These are phyloP conservation scores for Oryza glaberrima DNA, from an alignment of 176 grass and related monocot species.

Conservation along the genomic window DNA sequence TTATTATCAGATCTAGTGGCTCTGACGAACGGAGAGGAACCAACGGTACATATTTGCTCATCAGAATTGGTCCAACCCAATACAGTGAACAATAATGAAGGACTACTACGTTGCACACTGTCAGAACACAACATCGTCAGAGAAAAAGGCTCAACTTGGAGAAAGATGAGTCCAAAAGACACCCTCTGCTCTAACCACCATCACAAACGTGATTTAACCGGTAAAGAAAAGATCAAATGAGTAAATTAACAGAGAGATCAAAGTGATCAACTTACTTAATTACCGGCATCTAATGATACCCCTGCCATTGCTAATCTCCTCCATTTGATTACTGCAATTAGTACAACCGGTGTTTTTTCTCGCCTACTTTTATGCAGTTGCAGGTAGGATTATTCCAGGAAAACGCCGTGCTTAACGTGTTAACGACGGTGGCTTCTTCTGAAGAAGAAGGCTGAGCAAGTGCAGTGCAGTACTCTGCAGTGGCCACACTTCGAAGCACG, in stretches of 20 bases:
- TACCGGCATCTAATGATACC: constrained; percentile 43
- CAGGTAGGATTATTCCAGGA: neutral
- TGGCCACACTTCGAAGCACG: constrained; percentile 17
- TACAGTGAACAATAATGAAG: neutral
- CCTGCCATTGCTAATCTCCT: neutral
- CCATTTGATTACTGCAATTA: neutral
- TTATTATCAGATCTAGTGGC: neutral
- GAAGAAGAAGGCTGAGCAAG: neutral
- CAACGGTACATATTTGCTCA: neutral
- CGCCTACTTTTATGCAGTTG: neutral
- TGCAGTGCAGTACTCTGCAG: too few species aligned
- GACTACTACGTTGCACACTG: neutral
- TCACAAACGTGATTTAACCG: neutral
- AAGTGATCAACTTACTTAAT: neutral
- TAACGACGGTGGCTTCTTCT: neutral
- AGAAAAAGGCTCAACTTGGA: neutral
- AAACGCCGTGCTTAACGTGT: neutral
- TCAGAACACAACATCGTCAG: constrained; percentile 3
- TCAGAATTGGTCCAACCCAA: neutral
- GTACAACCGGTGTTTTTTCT: neutral
- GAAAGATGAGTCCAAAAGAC: neutral
- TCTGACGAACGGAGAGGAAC: neutral
- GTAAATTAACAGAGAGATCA: too few species aligned
- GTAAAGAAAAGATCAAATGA: neutral
- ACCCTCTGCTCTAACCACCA: neutral